Percentiles rank a stretch among this genome's conserved stretches.
These are phyloP conservation scores for Hygrophila difformis DNA, from an alignment of 257 asterid genomes.

Conservation along the genomic window DNA sequence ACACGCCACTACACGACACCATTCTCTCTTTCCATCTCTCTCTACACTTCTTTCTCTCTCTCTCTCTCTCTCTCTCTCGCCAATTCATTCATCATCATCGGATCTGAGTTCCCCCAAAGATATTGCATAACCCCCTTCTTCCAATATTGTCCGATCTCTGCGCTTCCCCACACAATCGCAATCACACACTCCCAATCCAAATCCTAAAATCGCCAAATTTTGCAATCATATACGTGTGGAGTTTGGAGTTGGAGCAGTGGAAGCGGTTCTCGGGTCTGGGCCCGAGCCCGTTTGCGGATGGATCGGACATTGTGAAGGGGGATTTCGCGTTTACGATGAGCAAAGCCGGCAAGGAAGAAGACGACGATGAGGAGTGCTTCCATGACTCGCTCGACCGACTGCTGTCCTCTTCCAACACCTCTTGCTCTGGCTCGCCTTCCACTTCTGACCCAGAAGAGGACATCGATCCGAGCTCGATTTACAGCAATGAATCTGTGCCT, in stretches of 20 bases:
- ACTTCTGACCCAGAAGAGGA: constrained; percentile 50
- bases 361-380: constrained; percentile 47
- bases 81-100: constrained; percentile 35
- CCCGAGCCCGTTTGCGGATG: constrained; percentile 26
- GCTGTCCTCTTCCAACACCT: constrained; percentile 65
- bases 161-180: constrained; percentile 31
- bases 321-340: constrained; percentile 59
- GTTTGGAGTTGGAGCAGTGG: constrained; percentile 9
- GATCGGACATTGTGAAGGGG: constrained; percentile 36
- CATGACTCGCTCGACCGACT: constrained; percentile 80
- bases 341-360: constrained; percentile 51
- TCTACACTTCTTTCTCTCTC: too few species aligned
- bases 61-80: constrained; percentile 8
- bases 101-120: constrained; percentile 52
- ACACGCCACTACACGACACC: constrained; percentile 28
- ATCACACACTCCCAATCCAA: constrained; percentile 10
- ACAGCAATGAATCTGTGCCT: constrained; percentile 29
- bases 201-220: constrained; percentile 9
- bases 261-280: constrained; percentile 16
- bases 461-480: constrained; percentile 24
- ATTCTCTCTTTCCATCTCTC: constrained; percentile 16
- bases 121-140: constrained; percentile 23
- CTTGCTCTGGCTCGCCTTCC: constrained; percentile 62
- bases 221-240: background rate
- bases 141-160: constrained; percentile 48